phyloP scores from a whole-genome alignment of 805 yeast genomes.

The Spathaspora boniae region DNA sequence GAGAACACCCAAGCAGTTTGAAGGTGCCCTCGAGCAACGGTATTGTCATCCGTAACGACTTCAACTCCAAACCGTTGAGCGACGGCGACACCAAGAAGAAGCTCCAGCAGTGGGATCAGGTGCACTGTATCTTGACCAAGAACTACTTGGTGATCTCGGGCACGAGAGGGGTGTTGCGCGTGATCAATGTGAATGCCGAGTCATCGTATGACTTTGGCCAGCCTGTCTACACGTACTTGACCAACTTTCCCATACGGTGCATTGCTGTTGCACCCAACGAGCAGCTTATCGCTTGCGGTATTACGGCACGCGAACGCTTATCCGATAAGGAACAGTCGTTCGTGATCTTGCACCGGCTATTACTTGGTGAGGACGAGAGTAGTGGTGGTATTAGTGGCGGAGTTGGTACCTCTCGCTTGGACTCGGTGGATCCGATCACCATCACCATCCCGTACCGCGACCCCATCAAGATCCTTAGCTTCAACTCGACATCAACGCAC shows the following conservation, averaged over 20 bases:
- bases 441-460: constrained; percentile 84
- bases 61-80: constrained; percentile 13
- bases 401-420: constrained; percentile 12
- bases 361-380: constrained; percentile 7
- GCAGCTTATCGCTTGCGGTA: constrained; percentile 68
- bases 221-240: constrained; percentile 64
- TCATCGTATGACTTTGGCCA: constrained; percentile 45
- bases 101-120: constrained; percentile 54
- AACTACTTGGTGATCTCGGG: constrained; percentile 65
- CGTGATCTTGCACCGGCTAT: constrained; percentile 53
- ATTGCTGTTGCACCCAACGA: constrained; percentile 67
- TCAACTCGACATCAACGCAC: constrained; percentile 69
- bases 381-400: too few relatives aligned
- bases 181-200: constrained; percentile 47
- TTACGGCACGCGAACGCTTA: constrained; percentile 72
- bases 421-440: constrained; percentile 55
- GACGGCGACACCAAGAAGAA: constrained; percentile 28
- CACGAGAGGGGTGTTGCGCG: constrained; percentile 65
- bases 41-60: constrained; percentile 29
- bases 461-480: constrained; percentile 70
- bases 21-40: constrained; percentile 13
- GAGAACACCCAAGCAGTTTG: constrained; percentile 43
- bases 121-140: constrained; percentile 58
- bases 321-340: constrained; percentile 74
- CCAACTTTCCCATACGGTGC: constrained; percentile 76